phyloP scores from a whole-genome alignment of 2,329 filamentous ascomycete genomes.

The Paecilomyces niveus region DNA sequence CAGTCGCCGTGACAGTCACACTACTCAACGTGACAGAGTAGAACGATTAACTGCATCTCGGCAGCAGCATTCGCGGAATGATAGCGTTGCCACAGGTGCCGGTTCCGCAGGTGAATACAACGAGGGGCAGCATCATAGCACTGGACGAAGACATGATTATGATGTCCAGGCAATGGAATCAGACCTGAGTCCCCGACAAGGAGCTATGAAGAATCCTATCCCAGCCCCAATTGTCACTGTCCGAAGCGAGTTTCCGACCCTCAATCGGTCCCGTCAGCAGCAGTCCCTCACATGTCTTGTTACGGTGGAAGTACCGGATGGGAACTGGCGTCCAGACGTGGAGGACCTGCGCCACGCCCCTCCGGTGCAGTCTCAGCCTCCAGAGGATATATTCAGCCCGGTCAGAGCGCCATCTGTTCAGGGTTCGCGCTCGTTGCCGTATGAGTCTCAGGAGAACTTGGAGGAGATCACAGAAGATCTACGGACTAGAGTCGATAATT shows the following conservation, averaged over 20 bases:
- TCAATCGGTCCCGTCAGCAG: constrained; percentile 85
- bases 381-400: constrained; percentile 48
- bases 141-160: constrained; percentile 76
- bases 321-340: constrained; percentile 79
- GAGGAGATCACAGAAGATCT: constrained; percentile 79
- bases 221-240: constrained; percentile 87
- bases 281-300: constrained; percentile 91
- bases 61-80: constrained; percentile 61
- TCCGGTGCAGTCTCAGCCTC: constrained; percentile 41
- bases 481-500: constrained; percentile 86
- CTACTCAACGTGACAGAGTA: constrained; percentile 37
- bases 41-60: constrained; percentile 38
- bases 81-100: constrained; percentile 60
- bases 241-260: constrained; percentile 91
- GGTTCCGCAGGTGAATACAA: constrained; percentile 76
- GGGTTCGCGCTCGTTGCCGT: constrained; percentile 54
- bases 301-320: constrained; percentile 87
- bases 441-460: constrained; percentile 68
- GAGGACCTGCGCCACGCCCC: constrained; percentile 62
- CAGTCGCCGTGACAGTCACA: constrained; percentile 34
- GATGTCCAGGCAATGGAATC: constrained; percentile 96
- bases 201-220: constrained; percentile 72
- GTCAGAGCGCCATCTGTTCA: constrained; percentile 33
- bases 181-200: constrained; percentile 62
- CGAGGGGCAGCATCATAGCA: constrained; percentile 62